A percentile compares a stretch with the other conserved stretches of the same genome.
These are phyloP conservation scores for Acer negundo DNA, from an alignment of 345 rosid genomes.

Conservation along the genomic window DNA sequence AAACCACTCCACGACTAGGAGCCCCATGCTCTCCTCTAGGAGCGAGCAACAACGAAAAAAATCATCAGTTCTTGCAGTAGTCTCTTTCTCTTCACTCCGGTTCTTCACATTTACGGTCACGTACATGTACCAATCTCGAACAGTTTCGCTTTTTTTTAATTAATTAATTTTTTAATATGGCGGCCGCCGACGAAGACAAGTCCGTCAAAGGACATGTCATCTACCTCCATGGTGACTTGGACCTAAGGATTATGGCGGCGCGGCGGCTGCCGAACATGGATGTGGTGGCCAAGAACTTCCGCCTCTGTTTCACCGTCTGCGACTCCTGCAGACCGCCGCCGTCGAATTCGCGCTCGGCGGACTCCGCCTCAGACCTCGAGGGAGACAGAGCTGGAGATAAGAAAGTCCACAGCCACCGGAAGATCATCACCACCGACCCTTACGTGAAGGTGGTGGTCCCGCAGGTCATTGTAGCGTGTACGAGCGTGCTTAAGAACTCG, in stretches of 20 bases:
- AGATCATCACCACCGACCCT: conserved; percentile 76
- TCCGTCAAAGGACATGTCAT: background rate
- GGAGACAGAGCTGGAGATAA: conserved; percentile 4
- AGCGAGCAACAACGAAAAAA: background rate
- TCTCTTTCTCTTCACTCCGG: background rate
- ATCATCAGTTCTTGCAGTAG: background rate
- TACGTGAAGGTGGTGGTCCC: conserved; percentile 88
- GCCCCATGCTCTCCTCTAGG: background rate
- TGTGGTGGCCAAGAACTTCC: conserved; percentile 42
- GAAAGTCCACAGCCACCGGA: conserved; percentile 33
- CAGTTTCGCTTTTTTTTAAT: background rate
- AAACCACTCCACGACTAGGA: conserved; percentile 2
- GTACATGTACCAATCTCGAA: background rate
- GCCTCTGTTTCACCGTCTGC: conserved; percentile 50
- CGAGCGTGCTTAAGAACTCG: conserved; percentile 70
- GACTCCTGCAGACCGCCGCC: conserved; percentile 23
- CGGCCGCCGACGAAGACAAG: background rate
- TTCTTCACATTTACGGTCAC: background rate
- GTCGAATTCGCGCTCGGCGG: background rate
- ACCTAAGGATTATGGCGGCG: conserved; percentile 60
- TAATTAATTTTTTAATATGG: background rate
- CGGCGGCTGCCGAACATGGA: conserved; percentile 79
- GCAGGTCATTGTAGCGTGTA: conserved; percentile 83
- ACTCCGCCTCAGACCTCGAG: background rate
- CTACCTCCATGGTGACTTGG: conserved; percentile 81